Base-by-base conservation (phyloP, 306 rosid genomes). In the Glycine soja region DNA sequence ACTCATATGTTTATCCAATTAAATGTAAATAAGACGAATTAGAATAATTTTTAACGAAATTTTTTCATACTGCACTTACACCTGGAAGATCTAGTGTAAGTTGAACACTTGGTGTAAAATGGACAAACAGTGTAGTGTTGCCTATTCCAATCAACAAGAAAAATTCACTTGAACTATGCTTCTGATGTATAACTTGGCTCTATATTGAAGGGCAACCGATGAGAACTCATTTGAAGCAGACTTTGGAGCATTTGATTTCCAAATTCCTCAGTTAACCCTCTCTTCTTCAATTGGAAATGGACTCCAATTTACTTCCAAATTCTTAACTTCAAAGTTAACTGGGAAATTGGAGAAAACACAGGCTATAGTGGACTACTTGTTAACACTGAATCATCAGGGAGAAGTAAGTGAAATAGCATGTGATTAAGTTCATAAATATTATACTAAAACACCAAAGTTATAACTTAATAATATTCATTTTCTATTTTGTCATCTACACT, bases 231-330 rank as follows among this genome's bases (percentile, higher is more conserved):
- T 94, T 81, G 98, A 94, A 88, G 90, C 90, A 13, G 98, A 94
- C 81, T 92, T 94, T 79, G 89, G 88, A 66, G 97, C 98, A 73
- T 84, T 91, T 61, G 92, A 92, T 81, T 79, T 70, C 82, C 74
- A 89, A 16, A 83, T 75, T 88, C 97, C 97, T 57, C 89, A 83
- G 15, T 83, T 94, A 72, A 81, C 88, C 15, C 80, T 91, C 14
- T 81, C 97, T 38, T 91, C 98, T 75, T 94, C 98, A 51, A 90
- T 94, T 70, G 98, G 98, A 82, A 90, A 92, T 70, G 98, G 98
- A 38, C 72, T 91, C 12, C 42, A 48, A 54, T 89, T 83, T 81
- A 84, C 85, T 71, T 85, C 93, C 11, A 94, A 92, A 85, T 90
- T 90, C 79, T 74, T 87, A 14, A 86, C 91, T 56, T 79, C 93